Conservation (phyloP, 345 rosid genomes). For the Eucalyptus decipiens region DNA sequence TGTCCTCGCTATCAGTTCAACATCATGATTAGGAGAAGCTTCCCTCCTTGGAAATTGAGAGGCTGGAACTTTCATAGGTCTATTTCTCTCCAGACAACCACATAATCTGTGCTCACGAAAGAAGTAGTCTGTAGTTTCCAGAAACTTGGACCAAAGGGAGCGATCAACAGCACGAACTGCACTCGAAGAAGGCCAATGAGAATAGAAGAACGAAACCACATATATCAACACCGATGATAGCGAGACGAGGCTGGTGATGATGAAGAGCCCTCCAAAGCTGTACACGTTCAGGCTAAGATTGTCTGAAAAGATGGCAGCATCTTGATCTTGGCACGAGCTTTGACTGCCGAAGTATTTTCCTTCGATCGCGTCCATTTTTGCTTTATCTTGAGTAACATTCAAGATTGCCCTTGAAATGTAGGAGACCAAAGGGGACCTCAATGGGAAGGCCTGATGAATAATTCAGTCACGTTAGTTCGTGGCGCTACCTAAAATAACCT, state of each 20-base stretch:
- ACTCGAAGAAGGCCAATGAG: not conserved
- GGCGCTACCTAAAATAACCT: not conserved
- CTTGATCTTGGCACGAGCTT: not conserved
- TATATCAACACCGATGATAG: not conserved
- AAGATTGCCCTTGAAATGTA: conserved; percentile 34
- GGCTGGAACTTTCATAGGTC: not conserved
- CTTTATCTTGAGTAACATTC: conserved; percentile 14
- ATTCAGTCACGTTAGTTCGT: not conserved
- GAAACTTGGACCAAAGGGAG: not conserved
- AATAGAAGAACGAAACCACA: not conserved
- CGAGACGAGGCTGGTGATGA: conserved; percentile 22
- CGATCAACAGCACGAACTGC: not conserved
- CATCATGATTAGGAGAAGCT: not conserved
- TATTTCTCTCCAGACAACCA: not conserved
- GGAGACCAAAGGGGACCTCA: conserved; percentile 15
- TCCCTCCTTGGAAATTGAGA: not conserved
- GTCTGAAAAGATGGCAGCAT: not conserved
- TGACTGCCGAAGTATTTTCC: not conserved
- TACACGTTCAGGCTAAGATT: conserved; percentile 6
- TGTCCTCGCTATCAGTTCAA: not conserved
- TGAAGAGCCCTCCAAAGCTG: conserved; percentile 33
- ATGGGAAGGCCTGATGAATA: conserved; percentile 20
- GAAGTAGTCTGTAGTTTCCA: not conserved
- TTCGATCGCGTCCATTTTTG: conserved; percentile 2
- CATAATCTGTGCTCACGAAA: not conserved